Evolutionary conservation across 768 basidiomycete genomes (phyloP).

Genomic region (Crepidotus variabilis): DNA sequence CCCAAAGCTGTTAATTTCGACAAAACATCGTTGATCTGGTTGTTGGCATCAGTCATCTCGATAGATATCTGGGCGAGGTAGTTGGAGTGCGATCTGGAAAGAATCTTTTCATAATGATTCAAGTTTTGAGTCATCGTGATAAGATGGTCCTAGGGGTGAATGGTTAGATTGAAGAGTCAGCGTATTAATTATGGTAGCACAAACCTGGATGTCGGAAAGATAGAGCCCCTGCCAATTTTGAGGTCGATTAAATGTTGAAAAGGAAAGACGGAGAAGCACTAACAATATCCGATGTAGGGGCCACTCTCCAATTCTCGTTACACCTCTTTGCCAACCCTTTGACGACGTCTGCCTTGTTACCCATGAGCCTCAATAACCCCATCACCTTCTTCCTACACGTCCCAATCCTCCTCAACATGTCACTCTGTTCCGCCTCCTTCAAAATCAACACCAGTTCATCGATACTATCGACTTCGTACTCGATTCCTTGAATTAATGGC

Average conservation of each 20-base stretch:
- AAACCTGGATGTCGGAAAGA: constrained; percentile 88
- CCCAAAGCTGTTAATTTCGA: constrained; percentile 96
- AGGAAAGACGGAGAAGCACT: constrained; percentile 19
- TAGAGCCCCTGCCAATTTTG: constrained; percentile 69
- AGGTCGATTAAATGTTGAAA: background rate
- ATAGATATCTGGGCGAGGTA: constrained; percentile 99
- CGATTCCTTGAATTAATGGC: constrained; percentile 96
- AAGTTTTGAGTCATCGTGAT: constrained; percentile 99
- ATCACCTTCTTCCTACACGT: constrained; percentile 99
- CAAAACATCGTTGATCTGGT: constrained; percentile 98
- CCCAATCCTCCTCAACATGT: constrained; percentile 96
- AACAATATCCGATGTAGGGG: constrained; percentile 96
- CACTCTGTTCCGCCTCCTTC: constrained; percentile 93
- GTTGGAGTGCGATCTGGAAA: constrained; percentile 97
- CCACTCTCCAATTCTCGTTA: constrained; percentile 98
- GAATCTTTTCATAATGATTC: constrained; percentile 99
- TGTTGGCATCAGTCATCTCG: constrained; percentile 99
- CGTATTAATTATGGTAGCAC: background rate
- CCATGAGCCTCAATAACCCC: constrained; percentile 95
- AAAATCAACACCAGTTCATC: constrained; percentile 97
- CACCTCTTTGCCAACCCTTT: constrained; percentile 97
- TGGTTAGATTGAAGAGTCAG: background rate
- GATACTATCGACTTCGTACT: constrained; percentile 98
- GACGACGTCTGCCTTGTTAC: constrained; percentile 99
- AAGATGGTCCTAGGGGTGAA: constrained; percentile 69